These are phyloP conservation scores for Warburgia ugandensis DNA, from an alignment of 164 flowering plant species.

Conservation along the genomic window DNA sequence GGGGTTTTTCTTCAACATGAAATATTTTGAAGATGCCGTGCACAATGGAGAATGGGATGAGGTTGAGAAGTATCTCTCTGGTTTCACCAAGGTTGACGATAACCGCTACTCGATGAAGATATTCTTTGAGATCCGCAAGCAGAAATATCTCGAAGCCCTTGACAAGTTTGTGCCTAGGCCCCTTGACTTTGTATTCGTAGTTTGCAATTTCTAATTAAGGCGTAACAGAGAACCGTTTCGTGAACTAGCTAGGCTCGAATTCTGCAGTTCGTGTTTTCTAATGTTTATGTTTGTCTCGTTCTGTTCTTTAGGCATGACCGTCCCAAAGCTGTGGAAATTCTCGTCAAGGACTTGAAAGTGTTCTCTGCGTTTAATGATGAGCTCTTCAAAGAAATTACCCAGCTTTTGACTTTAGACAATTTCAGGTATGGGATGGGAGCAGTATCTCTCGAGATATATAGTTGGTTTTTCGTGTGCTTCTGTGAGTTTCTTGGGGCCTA, in stretches of 20 bases:
- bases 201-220: too few species aligned
- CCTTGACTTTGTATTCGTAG: background rate
- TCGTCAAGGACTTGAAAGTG: slow-evolving; percentile 78
- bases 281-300: background rate
- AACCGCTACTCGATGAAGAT: slow-evolving; percentile 85
- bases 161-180: slow-evolving; percentile 65
- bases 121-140: slow-evolving; percentile 85
- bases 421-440: slow-evolving; percentile 74
- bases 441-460: too few species aligned
- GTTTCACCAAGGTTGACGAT: slow-evolving; percentile 78
- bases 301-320: slow-evolving; percentile 55
- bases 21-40: slow-evolving; percentile 76
- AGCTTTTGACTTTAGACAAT: slow-evolving; percentile 71
- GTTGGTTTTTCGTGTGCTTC: too few species aligned
- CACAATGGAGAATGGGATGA: slow-evolving; percentile 82
- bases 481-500: background rate
- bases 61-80: slow-evolving; percentile 76
- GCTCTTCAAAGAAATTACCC: slow-evolving; percentile 78
- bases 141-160: slow-evolving; percentile 88
- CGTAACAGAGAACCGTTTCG: too few species aligned
- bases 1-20: slow-evolving; percentile 88
- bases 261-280: background rate
- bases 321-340: slow-evolving; percentile 71
- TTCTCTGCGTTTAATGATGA: slow-evolving; percentile 79
- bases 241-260: too few species aligned